A percentile compares a stretch with the other conserved stretches of the same genome.
Conservation (phyloP, 2,329 filamentous ascomycete genomes). For the Dothistroma septosporum region DNA sequence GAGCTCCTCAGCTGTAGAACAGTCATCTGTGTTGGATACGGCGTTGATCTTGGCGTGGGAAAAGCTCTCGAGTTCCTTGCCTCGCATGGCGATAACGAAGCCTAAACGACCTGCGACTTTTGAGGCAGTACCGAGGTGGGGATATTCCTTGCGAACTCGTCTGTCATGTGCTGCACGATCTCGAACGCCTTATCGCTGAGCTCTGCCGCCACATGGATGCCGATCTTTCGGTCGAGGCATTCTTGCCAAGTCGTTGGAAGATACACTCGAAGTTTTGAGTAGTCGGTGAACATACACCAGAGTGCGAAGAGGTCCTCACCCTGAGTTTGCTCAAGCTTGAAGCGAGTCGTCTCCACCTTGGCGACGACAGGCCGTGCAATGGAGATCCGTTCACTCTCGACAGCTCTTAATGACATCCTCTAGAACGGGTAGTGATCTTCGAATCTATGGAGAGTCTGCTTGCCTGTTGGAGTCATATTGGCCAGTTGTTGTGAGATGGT, state of each 20-base stretch:
- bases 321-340: constrained; percentile 1
- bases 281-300: constrained; percentile 7
- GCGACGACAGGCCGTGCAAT: neutral
- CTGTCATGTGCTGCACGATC: neutral
- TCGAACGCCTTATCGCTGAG: neutral
- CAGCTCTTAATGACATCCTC: no score
- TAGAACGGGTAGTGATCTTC: no score
- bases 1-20: no score
- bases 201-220: neutral
- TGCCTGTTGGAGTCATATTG: no score
- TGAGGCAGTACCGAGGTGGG: neutral
- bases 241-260: neutral
- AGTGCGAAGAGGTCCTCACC: constrained; percentile 5
- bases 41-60: no score
- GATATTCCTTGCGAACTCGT: neutral
- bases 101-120: neutral
- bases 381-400: neutral
- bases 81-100: neutral
- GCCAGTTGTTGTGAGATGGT: no score
- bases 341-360: neutral
- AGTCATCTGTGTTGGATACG: no score
- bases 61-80: neutral
- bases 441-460: no score
- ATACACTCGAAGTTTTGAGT: neutral
- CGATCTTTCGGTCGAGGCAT: neutral